A percentile compares a stretch with the other conserved stretches of the same genome.
Conservation (phyloP, 495 filamentous ascomycete species). For the Aspergillus bridgeri region DNA sequence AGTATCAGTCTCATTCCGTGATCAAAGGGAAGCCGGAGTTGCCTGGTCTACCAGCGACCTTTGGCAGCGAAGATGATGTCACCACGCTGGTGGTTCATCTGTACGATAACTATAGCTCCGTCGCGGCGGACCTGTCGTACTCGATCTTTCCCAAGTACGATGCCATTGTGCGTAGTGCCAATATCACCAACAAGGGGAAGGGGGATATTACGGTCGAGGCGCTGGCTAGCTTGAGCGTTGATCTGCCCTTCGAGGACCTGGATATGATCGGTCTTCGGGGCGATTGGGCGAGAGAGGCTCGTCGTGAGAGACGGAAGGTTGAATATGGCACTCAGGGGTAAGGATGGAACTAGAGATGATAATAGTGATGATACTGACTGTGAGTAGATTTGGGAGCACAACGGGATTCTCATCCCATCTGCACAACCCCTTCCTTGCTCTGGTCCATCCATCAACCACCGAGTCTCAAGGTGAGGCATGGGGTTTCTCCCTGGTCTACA, state of each 20-base stretch:
- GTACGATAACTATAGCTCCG: conserved; percentile 47
- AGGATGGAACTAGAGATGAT: neutral
- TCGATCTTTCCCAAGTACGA: conserved; percentile 53
- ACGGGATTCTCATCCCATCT: conserved; percentile 53
- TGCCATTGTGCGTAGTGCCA: conserved; percentile 50
- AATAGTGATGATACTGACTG: neutral
- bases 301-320: conserved; percentile 32
- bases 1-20: conserved; percentile 44
- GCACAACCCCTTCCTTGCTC: conserved; percentile 52
- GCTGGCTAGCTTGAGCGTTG: conserved; percentile 50
- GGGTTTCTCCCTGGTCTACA: conserved; percentile 54
- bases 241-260: conserved; percentile 50
- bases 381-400: conserved; percentile 43
- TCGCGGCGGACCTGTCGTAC: conserved; percentile 50
- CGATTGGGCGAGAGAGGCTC: conserved; percentile 52
- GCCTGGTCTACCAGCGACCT: conserved; percentile 48
- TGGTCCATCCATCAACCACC: conserved; percentile 48
- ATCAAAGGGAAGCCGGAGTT: conserved; percentile 43
- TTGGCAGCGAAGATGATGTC: conserved; percentile 45
- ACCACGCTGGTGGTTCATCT: conserved; percentile 49
- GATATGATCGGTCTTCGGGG: conserved; percentile 51
- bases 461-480: conserved; percentile 51
- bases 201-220: conserved; percentile 43
- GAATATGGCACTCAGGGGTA: conserved; percentile 36
- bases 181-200: conserved; percentile 48